Evolutionary conservation across 2,329 filamentous ascomycete genomes (phyloP), one percentile per base, ranked within the genome.

Genomic region (Penicillium sp.): DNA sequence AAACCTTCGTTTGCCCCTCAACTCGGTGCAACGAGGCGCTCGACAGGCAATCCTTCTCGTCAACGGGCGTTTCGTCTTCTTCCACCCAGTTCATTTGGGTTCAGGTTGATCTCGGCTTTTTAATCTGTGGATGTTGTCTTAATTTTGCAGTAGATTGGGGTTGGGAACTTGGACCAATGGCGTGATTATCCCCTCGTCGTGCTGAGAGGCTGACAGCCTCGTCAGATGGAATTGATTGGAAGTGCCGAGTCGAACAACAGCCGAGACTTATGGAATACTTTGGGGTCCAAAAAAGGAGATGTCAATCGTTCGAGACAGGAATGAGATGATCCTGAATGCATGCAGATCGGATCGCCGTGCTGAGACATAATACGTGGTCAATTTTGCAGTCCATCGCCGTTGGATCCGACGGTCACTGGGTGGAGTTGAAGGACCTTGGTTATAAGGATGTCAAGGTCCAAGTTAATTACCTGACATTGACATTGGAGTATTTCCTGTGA

Each of bases 311-410:
- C 18, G 18, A 22, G 18, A 22, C 25, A 6, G 25, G 25, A 22
- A 22, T 9, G 5, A 23, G 46, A 41, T 37, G 50, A 52, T 52
- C 50, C 44, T 40, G 35, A 42, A 38, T 48, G 48, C 45, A 44
- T 52, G 51, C 51, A 54, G 49, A 52, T 54, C 51, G 23, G 51
- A 54, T 54, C 49, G 51, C 42, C 49, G 40, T 39, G 40, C 41
- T 37, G 48, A 48, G 47, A 51, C 39, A 47, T 39, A 18, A 32
- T 51, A 50, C 48, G 47, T 52, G 48, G 46, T 51, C 42, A 40
- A 42, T 36, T 45, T 36, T 28, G 42, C 41, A 50, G 37, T 42
- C 37, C 37, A 44, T 47, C 43, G 30, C 43, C 47, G 48, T 51
- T 51, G 37, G 36, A 35, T 33, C 38, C 15, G 23, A 37, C 29